Evolutionary conservation across 192 early-diverging fungal species (phyloP), one percentile per base, ranked within the genome.

Genomic region (Coemansia sp.): DNA sequence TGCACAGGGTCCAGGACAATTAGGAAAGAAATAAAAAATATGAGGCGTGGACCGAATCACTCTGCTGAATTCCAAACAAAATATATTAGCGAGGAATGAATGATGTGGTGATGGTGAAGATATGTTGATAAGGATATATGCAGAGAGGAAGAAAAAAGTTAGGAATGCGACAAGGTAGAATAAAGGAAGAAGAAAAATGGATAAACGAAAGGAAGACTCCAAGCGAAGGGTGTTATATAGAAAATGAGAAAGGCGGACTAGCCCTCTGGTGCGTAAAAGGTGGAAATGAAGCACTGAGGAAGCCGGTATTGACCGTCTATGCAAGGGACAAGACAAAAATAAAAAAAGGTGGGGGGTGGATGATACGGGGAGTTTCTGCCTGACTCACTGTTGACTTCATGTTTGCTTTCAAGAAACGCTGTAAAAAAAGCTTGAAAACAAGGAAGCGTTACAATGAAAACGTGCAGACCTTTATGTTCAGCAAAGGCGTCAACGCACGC

Each of bases 311-410:
- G 51, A 54, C 11, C 51, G 25, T 41, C 13, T 17, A 59, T 59
- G 57, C 57, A 59, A 59, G 57, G 57, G 57, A 59, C 57, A 17
- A 41, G 57, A 16, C 51, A 14, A 54, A 54, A 54, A 16, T 32
- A 32, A 50, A 17, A 19, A 50, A 12, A 25, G 7, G 25, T 20
- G 5, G n/a, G 57, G 56, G 4, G 56, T 38, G 56, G 13, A 40
- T 58, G 38, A 13, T 12, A 14, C 20, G 13, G 51, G 20, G 19
- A 6, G 48, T 54, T 54, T 54, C 51, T 54, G 51, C 51, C 51
- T 54, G 51, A 22, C 51, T 22, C 51, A 9, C 8, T 22, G 51
- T 22, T 54, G 19, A 22, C 25, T 54, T 54, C 51, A 25, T 25
- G 25, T 25, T 38, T 16, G 57, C 14, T 22, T 59, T 59, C 40